Evolutionary conservation across 345 rosid species (phyloP).

Genomic region (Salix purpurea): DNA sequence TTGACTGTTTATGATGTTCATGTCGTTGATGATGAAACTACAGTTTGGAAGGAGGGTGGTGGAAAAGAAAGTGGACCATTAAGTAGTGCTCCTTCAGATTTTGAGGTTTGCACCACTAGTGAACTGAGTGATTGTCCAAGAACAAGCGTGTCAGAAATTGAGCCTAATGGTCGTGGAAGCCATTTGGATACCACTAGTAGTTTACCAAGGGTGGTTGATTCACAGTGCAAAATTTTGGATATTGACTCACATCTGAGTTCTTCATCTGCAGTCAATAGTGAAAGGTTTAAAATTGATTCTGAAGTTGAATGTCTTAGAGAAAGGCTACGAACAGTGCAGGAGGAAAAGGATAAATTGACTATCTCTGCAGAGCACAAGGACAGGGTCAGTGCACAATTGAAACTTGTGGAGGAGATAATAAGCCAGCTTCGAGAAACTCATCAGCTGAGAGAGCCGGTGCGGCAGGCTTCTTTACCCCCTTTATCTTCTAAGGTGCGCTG

Average conservation of each 20-base stretch:
- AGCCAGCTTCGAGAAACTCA: slow-evolving; percentile 15
- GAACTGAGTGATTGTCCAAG: slow-evolving; percentile 14
- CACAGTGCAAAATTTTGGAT: background rate
- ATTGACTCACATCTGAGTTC: slow-evolving; percentile 5
- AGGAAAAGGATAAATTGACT: slow-evolving; percentile 17
- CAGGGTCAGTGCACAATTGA: slow-evolving; percentile 12
- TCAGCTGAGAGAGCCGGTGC: slow-evolving; percentile 10
- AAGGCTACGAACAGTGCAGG: slow-evolving; percentile 20
- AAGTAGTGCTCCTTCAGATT: slow-evolving; percentile 6
- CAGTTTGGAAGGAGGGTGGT: slow-evolving; percentile 3
- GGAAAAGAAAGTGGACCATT: slow-evolving; percentile 1
- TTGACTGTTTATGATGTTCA: slow-evolving; percentile 41
- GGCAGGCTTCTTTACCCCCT: slow-evolving; percentile 38
- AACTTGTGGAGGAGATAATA: slow-evolving; percentile 23
- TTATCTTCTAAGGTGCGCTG: slow-evolving; percentile 35
- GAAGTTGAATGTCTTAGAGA: slow-evolving; percentile 28
- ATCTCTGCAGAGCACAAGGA: slow-evolving; percentile 13
- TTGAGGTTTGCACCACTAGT: slow-evolving; percentile 15
- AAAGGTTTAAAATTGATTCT: slow-evolving; percentile 15
- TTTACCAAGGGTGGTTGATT: background rate
- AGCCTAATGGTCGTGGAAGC: background rate
- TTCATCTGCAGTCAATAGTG: slow-evolving; percentile 5
- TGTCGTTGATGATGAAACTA: slow-evolving; percentile 20
- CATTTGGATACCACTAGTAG: background rate
- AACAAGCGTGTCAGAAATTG: slow-evolving; percentile 6